phyloP scores from a whole-genome alignment of 768 basidiomycete species.

The Coprinopsis marcescibilis region DNA sequence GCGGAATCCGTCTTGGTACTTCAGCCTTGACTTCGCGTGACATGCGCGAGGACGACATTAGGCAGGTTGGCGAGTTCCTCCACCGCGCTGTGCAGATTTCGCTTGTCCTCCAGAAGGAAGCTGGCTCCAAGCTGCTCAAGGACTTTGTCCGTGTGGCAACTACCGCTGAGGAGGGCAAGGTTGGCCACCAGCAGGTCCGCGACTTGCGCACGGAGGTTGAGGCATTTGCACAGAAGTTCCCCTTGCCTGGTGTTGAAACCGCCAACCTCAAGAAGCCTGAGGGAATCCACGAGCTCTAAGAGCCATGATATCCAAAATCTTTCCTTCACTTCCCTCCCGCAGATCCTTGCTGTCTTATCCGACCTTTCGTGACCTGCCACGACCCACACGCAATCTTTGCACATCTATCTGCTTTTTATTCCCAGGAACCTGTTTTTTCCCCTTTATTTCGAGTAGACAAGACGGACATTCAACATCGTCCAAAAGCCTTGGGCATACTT shows the following conservation, averaged over 20 bases:
- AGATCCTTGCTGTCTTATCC: neutral
- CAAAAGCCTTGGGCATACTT: too few species aligned
- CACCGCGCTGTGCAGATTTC: slow-evolving; percentile 94
- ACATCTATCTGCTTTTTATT: slow-evolving; percentile 17
- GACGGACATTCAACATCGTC: slow-evolving; percentile 59
- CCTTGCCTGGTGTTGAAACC: slow-evolving; percentile 80
- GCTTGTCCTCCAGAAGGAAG: slow-evolving; percentile 86
- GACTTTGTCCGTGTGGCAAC: slow-evolving; percentile 88
- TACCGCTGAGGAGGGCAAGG: slow-evolving; percentile 58
- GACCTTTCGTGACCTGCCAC: too few species aligned
- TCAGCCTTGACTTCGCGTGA: slow-evolving; percentile 92
- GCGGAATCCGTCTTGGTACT: slow-evolving; percentile 95
- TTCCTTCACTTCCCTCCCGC: too few species aligned
- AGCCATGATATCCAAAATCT: too few species aligned
- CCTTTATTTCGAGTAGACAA: slow-evolving; percentile 11
- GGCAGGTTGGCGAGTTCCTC: slow-evolving; percentile 82
- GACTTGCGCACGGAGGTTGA: slow-evolving; percentile 77
- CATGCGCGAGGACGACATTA: slow-evolving; percentile 86
- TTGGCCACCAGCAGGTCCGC: slow-evolving; percentile 64
- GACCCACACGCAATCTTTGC: too few species aligned
- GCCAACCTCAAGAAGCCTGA: slow-evolving; percentile 46
- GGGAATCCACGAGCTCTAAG: slow-evolving; percentile 54
- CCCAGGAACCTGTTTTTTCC: slow-evolving; percentile 20
- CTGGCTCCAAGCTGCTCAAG: slow-evolving; percentile 90
- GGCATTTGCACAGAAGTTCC: slow-evolving; percentile 81